Conservation (phyloP, 2,329 filamentous ascomycete genomes). For the Claviceps sp. region DNA sequence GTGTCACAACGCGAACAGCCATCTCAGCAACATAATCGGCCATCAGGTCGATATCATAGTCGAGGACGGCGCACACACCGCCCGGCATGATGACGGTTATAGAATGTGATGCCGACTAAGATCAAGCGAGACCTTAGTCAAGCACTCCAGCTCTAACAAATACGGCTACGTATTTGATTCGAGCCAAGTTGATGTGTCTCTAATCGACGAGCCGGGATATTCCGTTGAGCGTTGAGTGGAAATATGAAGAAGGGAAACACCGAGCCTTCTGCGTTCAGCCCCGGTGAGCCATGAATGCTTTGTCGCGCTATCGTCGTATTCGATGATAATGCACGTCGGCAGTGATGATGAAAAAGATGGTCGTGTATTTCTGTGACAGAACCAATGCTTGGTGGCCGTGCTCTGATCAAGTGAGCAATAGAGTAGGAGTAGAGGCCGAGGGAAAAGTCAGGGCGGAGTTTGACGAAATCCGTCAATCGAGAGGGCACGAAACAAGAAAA, state of each 20-base stretch:
- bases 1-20: conserved; percentile 48
- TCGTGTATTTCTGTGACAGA: background rate
- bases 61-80: conserved; percentile 84
- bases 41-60: conserved; percentile 96
- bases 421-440: background rate
- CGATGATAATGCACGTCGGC: conserved; percentile 9
- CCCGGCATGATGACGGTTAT: conserved; percentile 47
- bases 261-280: conserved; percentile 12
- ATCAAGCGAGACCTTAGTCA: conserved; percentile 26
- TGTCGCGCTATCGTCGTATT: conserved; percentile 9
- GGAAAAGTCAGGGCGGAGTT: background rate
- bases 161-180: background rate
- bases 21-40: conserved; percentile 89
- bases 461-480: background rate
- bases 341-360: background rate
- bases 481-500: background rate
- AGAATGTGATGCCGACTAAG: conserved; percentile 23
- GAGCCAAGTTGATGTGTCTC: background rate
- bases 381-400: background rate
- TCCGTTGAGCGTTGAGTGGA: background rate
- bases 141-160: conserved; percentile 10
- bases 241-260: conserved; percentile 3
- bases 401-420: background rate
- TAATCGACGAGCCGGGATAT: background rate
- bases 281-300: conserved; percentile 21